A percentile compares a stretch with the other conserved stretches of the same genome.
Conservation (phyloP, 139 green algal species). For the Chlamydomonas sp. region DNA sequence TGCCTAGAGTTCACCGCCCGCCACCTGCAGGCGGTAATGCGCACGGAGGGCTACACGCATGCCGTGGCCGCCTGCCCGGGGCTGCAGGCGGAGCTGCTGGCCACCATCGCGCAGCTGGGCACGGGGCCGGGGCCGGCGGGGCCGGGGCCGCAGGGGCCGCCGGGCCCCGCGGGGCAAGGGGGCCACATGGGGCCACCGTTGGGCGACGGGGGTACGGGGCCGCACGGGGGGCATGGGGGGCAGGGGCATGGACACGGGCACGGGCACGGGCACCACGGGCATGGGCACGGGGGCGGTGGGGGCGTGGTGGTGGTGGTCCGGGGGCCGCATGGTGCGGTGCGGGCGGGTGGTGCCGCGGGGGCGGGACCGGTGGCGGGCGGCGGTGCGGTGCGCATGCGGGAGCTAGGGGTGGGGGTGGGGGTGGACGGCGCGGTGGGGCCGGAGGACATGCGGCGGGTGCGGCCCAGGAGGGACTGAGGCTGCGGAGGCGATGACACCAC, state of each 20-base stretch:
- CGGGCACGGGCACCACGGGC: not conserved
- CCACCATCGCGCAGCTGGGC: constrained; percentile 49
- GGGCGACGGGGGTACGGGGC: not conserved
- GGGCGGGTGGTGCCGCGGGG: not conserved
- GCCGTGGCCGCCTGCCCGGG: constrained; percentile 88
- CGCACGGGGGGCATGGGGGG: not conserved
- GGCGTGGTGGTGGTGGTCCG: not conserved
- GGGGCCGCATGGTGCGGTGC: not conserved
- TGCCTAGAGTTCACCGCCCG: constrained; percentile 93
- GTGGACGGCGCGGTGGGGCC: too few species aligned
- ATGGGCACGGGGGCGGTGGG: not conserved
- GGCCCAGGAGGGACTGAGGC: constrained; percentile 40
- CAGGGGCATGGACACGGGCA: not conserved
- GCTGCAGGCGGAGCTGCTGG: constrained; percentile 84
- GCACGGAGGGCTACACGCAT: constrained; percentile 94
- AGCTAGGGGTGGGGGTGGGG: not conserved
- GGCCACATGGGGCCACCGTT: too few species aligned
- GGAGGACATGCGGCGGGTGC: constrained; percentile 42
- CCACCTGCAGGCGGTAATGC: constrained; percentile 91
- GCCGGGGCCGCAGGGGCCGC: not conserved
- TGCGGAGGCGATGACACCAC: too few species aligned
- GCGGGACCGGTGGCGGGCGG: not conserved
- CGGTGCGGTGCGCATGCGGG: not conserved
- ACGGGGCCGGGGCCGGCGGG: not conserved
- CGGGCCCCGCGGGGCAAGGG: not conserved